phyloP scores from a whole-genome alignment of 2,329 filamentous ascomycete genomes.

The Talaromyces sp. region DNA sequence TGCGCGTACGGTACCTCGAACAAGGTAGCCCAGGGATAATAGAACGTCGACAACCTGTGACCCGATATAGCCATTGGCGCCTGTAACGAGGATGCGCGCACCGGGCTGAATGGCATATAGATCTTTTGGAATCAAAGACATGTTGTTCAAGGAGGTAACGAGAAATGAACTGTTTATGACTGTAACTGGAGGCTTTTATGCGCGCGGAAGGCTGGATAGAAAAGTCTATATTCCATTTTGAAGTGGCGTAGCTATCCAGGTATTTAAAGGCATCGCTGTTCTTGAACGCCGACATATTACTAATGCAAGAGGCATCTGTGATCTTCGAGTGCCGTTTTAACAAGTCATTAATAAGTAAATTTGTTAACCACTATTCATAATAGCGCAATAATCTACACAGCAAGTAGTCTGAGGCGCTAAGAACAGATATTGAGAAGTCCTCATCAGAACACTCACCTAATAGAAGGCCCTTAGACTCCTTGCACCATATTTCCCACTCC shows the following conservation, averaged over 20 bases:
- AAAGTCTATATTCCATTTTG: neutral
- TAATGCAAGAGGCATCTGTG: too few species aligned
- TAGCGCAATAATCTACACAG: too few species aligned
- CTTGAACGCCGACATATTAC: too few species aligned
- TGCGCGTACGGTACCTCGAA: conserved; percentile 48
- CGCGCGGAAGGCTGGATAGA: neutral
- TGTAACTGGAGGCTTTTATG: neutral
- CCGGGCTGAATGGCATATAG: conserved; percentile 27
- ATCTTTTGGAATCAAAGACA: neutral
- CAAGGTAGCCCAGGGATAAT: conserved; percentile 42
- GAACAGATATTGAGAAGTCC: too few species aligned
- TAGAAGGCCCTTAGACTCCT: too few species aligned
- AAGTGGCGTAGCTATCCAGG: neutral
- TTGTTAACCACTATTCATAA: too few species aligned
- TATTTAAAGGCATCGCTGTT: neutral
- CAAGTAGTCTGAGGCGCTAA: too few species aligned
- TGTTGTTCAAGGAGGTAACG: neutral
- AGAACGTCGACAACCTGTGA: conserved; percentile 45
- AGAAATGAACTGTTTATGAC: neutral
- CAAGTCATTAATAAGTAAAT: too few species aligned
- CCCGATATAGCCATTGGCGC: conserved; percentile 48
- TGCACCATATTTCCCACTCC: too few species aligned
- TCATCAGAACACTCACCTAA: too few species aligned
- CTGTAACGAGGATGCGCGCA: conserved; percentile 47
- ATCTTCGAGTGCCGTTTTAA: too few species aligned